These are phyloP conservation scores for Boletus speciosus DNA, from an alignment of 768 basidiomycete species.

Conservation along the genomic window DNA sequence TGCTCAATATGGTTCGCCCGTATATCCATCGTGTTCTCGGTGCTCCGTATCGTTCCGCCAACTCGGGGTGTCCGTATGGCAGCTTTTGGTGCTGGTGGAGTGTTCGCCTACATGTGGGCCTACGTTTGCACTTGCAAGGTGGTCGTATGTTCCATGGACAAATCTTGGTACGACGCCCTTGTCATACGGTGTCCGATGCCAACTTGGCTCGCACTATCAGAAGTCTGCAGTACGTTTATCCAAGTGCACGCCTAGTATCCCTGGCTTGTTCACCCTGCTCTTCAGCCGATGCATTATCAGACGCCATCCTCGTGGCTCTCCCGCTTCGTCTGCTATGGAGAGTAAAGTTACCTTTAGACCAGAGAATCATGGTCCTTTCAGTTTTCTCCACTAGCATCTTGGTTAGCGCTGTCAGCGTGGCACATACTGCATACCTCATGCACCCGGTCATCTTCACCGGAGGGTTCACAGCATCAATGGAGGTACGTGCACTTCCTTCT, in stretches of 20 bases:
- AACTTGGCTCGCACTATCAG: constrained; percentile 47
- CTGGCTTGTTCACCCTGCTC: neutral
- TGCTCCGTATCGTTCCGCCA: constrained; percentile 25
- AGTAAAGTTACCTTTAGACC: constrained; percentile 39
- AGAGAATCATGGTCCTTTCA: constrained; percentile 37
- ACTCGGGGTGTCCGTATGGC: neutral
- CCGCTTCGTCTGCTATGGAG: constrained; percentile 45
- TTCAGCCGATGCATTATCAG: constrained; percentile 47
- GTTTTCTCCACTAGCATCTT: constrained; percentile 55
- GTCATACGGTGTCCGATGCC: constrained; percentile 43
- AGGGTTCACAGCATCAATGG: constrained; percentile 37
- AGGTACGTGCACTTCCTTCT: constrained; percentile 29
- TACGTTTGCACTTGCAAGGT: constrained; percentile 17
- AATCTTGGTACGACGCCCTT: constrained; percentile 35
- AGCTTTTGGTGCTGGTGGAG: neutral
- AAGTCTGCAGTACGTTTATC: constrained; percentile 45
- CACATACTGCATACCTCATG: constrained; percentile 43
- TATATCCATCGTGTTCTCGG: constrained; percentile 23
- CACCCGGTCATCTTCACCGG: constrained; percentile 13
- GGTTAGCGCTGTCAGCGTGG: constrained; percentile 42
- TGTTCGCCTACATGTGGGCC: constrained; percentile 19
- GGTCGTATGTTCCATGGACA: constrained; percentile 41
- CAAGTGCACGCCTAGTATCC: too few relatives aligned
- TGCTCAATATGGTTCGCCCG: constrained; percentile 28
- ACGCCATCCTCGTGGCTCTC: constrained; percentile 42